Conservation (phyloP, 805 yeast species). For the Cyberlindnera veronae region DNA sequence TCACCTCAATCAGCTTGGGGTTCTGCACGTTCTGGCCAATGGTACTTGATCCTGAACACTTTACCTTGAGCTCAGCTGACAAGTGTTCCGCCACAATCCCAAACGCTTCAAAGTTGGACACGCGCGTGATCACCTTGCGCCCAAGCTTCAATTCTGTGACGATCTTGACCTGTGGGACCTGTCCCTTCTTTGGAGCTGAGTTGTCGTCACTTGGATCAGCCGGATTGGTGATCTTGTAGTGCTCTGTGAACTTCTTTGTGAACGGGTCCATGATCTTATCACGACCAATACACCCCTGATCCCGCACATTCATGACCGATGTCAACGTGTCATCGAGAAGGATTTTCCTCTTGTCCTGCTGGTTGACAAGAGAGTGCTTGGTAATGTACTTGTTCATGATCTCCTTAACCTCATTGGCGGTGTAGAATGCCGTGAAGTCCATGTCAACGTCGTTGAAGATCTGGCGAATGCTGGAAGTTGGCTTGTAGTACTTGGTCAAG, state of each 20-base stretch:
- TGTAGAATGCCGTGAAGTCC: constrained; percentile 41
- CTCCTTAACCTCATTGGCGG: constrained; percentile 50
- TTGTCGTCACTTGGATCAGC: constrained; percentile 36
- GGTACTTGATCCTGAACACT: constrained; percentile 88
- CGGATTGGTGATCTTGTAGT: constrained; percentile 42
- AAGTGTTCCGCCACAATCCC: constrained; percentile 60
- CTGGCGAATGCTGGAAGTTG: constrained; percentile 45
- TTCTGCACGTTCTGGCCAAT: constrained; percentile 56
- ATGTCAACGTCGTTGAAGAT: constrained; percentile 43
- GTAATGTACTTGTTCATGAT: constrained; percentile 56
- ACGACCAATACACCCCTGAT: constrained; percentile 29
- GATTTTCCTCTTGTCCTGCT: constrained; percentile 51
- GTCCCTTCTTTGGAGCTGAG: constrained; percentile 51
- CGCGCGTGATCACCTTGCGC: constrained; percentile 71
- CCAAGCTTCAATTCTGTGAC: constrained; percentile 77
- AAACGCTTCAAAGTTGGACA: constrained; percentile 66
- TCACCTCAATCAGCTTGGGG: constrained; percentile 60
- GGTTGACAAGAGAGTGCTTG: constrained; percentile 45
- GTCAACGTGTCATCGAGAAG: constrained; percentile 51
- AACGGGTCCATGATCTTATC: constrained; percentile 41
- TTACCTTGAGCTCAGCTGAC: constrained; percentile 65
- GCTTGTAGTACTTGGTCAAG: constrained; percentile 56
- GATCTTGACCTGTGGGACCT: constrained; percentile 61
- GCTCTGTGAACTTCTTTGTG: constrained; percentile 43
- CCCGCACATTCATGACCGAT: constrained; percentile 35